Evolutionary conservation across 805 yeast species (phyloP).

Genomic region (Yarrowia sp.): DNA sequence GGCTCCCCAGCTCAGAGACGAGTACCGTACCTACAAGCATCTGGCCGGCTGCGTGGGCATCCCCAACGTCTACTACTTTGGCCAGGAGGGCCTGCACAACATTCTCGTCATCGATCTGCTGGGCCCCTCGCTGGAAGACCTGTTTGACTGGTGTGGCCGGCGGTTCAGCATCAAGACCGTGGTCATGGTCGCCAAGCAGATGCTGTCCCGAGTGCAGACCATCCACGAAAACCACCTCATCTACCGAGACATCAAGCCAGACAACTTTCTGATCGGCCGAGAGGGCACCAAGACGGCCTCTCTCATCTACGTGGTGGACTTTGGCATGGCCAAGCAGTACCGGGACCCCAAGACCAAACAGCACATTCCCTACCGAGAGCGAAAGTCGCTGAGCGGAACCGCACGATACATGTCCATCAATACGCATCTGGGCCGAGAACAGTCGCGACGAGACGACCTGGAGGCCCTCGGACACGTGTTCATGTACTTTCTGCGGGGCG

Average conservation of each 20-base stretch:
- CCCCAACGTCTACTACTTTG: conserved; percentile 97
- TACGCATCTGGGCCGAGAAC: conserved; percentile 97
- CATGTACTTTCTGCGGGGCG: conserved; percentile 92
- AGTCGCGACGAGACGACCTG: conserved; percentile 93
- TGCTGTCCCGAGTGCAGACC: conserved; percentile 84
- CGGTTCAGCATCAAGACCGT: conserved; percentile 87
- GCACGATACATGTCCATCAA: conserved; percentile 97
- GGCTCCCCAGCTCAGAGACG: conserved; percentile 97
- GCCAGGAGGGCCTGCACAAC: conserved; percentile 97
- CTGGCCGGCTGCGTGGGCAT: conserved; percentile 83
- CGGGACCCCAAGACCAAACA: conserved; percentile 95
- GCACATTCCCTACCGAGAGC: conserved; percentile 96
- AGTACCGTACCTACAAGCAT: conserved; percentile 92
- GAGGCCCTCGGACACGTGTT: conserved; percentile 94
- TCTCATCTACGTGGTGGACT: conserved; percentile 87
- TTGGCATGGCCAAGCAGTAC: conserved; percentile 98
- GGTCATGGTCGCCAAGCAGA: conserved; percentile 92
- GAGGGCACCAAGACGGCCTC: conserved; percentile 86
- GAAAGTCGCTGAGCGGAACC: conserved; percentile 94
- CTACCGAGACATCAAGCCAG: conserved; percentile 97
- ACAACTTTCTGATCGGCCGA: conserved; percentile 91
- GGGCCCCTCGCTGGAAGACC: conserved; percentile 95
- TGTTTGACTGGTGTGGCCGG: conserved; percentile 98
- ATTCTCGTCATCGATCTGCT: conserved; percentile 90
- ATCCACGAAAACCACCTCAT: conserved; percentile 90